Evolutionary conservation across 164 flowering plant genomes (phyloP).

Genomic region (Brasenia schreberi): DNA sequence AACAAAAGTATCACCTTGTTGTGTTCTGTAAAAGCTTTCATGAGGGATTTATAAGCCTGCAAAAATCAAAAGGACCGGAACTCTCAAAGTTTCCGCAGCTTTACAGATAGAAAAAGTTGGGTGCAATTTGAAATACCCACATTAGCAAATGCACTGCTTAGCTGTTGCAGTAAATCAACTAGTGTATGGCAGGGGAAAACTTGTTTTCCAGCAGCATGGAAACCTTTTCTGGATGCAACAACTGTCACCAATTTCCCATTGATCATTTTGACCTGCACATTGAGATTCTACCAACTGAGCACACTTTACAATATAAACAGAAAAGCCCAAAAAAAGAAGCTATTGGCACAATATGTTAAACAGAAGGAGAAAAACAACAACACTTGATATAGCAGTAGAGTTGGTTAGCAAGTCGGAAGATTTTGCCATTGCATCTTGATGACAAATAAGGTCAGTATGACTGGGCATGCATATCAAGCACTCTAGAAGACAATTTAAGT

Average conservation of each 20-base stretch:
- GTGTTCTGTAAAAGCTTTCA: conserved; percentile 83
- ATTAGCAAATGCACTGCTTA: conserved; percentile 80
- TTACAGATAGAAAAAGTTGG: not conserved
- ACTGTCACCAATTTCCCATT: conserved; percentile 74
- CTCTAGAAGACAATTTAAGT: too few species aligned
- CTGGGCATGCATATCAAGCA: too few species aligned
- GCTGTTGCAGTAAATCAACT: conserved; percentile 82
- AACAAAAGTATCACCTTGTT: conserved; percentile 50
- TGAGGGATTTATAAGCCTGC: conserved; percentile 86
- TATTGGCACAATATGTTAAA: too few species aligned
- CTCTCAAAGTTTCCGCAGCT: not conserved
- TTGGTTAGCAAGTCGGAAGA: too few species aligned
- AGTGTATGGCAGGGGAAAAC: conserved; percentile 45
- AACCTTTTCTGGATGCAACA: conserved; percentile 69
- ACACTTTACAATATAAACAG: not conserved
- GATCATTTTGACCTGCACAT: conserved; percentile 73
- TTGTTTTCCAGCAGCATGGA: conserved; percentile 68
- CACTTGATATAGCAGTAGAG: too few species aligned
- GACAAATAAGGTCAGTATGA: too few species aligned
- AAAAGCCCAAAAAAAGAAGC: not conserved
- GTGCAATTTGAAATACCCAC: conserved; percentile 28
- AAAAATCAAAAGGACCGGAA: conserved; percentile 2
- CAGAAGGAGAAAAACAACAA: too few species aligned
- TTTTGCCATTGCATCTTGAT: too few species aligned
- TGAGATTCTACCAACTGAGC: not conserved